A percentile compares a stretch with the other conserved stretches of the same genome.
phyloP scores from a whole-genome alignment of 805 yeast genomes.

The Barnettozyma vustinii region DNA sequence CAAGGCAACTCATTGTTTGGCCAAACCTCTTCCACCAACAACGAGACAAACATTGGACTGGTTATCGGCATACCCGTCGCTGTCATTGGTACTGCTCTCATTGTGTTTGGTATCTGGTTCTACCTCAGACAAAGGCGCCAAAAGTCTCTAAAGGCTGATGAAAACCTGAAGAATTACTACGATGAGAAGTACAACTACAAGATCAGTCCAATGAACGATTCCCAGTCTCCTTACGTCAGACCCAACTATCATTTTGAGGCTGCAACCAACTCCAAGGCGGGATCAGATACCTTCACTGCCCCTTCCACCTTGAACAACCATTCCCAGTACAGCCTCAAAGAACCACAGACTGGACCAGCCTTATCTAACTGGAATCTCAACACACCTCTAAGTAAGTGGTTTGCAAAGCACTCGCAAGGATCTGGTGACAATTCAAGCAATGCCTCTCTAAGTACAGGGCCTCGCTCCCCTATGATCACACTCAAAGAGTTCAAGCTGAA shows the following conservation, averaged over 20 bases:
- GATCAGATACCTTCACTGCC: not conserved
- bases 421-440: conserved; percentile 8
- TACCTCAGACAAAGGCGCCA: conserved; percentile 12
- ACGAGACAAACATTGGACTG: conserved; percentile 15
- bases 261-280: not conserved
- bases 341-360: conserved; percentile 9
- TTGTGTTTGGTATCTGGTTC: conserved; percentile 12
- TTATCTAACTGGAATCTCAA: conserved; percentile 20
- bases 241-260: not conserved
- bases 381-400: conserved; percentile 26
- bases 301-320: not conserved
- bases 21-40: not conserved
- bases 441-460: conserved; percentile 21
- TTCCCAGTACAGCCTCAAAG: conserved; percentile 19
- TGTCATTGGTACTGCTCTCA: conserved; percentile 13
- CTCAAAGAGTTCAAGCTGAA: conserved; percentile 22
- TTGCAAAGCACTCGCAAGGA: conserved; percentile 16
- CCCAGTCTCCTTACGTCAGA: conserved; percentile 9
- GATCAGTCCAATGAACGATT: conserved; percentile 8
- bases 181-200: conserved; percentile 24
- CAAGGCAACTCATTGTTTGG: not conserved
- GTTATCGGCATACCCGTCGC: conserved; percentile 25
- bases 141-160: conserved; percentile 5
- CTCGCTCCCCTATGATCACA: conserved; percentile 21
- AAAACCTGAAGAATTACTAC: conserved; percentile 12